phyloP scores from a whole-genome alignment of 1,284 basidiomycete genomes.

The Fomitiporia mediterranea region DNA sequence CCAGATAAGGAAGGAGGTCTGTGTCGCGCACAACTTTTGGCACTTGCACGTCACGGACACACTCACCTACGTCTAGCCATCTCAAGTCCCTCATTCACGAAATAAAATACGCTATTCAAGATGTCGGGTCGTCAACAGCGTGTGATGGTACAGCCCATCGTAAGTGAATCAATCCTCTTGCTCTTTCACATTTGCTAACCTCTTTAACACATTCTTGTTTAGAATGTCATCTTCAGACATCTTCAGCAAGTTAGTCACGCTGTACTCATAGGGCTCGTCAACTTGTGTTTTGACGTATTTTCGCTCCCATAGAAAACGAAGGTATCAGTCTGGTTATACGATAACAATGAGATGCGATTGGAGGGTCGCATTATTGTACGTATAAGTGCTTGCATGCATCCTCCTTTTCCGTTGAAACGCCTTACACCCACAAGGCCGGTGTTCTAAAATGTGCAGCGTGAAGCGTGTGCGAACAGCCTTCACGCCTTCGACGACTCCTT shows the following conservation, averaged over 20 bases:
- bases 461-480: slow-evolving; percentile 13
- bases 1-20: slow-evolving; percentile 12
- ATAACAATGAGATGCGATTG: slow-evolving; percentile 95
- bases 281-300: slow-evolving; percentile 18
- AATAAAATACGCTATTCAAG: slow-evolving; percentile 32
- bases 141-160: slow-evolving; percentile 98
- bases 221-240: slow-evolving; percentile 99
- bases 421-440: not conserved
- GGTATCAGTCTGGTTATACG: slow-evolving; percentile 95
- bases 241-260: slow-evolving; percentile 66
- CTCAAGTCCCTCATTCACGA: not conserved
- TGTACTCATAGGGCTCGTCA: slow-evolving; percentile 5
- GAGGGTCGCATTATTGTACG: slow-evolving; percentile 95
- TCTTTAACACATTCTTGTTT: too few relatives aligned
- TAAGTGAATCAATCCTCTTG: slow-evolving; percentile 43
- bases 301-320: slow-evolving; percentile 66
- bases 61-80: not conserved
- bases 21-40: not conserved
- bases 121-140: slow-evolving; percentile 91
- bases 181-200: slow-evolving; percentile 12
- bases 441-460: not conserved
- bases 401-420: slow-evolving; percentile 1
- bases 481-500: slow-evolving; percentile 22
- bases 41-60: not conserved
- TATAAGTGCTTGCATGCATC: slow-evolving; percentile 27